Conservation (phyloP, 2,329 filamentous ascomycete genomes). For the Exophiala bonariae region DNA sequence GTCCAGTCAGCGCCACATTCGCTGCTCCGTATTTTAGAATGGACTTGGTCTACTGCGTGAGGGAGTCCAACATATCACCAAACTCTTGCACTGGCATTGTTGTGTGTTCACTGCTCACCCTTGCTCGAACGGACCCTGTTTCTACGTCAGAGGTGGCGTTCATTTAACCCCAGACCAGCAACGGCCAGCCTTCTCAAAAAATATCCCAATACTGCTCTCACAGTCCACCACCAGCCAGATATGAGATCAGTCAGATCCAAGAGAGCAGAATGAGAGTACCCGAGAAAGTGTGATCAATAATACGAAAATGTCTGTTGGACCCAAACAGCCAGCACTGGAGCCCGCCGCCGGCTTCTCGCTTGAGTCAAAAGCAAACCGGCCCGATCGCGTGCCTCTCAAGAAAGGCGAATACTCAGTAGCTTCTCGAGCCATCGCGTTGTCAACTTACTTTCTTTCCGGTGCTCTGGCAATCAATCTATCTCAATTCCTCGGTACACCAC, state of each 20-base stretch:
- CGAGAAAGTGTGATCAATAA: no score
- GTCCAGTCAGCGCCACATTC: no score
- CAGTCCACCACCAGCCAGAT: no score
- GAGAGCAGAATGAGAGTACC: no score
- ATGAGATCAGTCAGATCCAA: no score
- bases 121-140: neutral
- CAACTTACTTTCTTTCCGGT: constrained; percentile 32
- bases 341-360: constrained; percentile 27
- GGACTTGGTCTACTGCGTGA: no score
- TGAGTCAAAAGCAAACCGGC: constrained; percentile 20
- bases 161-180: neutral
- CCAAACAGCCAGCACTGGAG: constrained; percentile 14
- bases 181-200: neutral
- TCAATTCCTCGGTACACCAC: constrained; percentile 72
- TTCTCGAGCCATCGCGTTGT: constrained; percentile 29
- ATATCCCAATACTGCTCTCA: constrained; percentile 2
- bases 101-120: constrained; percentile 1
- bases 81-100: no score
- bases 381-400: constrained; percentile 23
- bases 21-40: no score
- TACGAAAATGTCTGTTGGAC: constrained; percentile 15
- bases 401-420: constrained; percentile 27
- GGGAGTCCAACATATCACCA: no score
- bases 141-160: constrained; percentile 19
- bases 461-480: constrained; percentile 58